Conservation (phyloP, 352 stramenopile genomes). For the Blastocystis sp. region DNA sequence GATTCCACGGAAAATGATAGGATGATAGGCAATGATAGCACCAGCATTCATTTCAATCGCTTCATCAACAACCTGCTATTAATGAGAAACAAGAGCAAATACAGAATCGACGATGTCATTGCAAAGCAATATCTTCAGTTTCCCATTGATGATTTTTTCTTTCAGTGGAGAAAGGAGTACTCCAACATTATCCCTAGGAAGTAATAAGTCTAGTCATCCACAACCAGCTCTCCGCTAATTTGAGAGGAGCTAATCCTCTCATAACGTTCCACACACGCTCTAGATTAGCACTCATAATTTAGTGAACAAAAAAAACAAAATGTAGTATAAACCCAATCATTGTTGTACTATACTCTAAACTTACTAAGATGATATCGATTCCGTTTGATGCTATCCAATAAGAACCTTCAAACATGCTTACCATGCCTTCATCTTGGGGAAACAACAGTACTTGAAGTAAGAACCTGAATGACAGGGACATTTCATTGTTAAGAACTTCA, state of each 20-base stretch:
- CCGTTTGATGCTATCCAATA: neutral
- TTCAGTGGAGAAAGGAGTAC: constrained; percentile 55
- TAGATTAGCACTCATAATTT: neutral
- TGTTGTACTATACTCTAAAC: neutral
- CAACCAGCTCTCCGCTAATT: constrained; percentile 65
- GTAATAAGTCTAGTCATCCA: neutral
- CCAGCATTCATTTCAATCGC: constrained; percentile 53
- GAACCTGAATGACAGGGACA: constrained; percentile 5
- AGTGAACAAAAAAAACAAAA: neutral
- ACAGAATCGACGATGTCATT: constrained; percentile 68
- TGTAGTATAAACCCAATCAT: no score
- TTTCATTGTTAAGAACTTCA: constrained; percentile 24
- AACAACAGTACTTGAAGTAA: constrained; percentile 49
- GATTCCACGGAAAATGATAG: constrained; percentile 68
- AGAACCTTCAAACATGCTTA: neutral
- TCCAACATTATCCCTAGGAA: constrained; percentile 68
- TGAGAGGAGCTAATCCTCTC: constrained; percentile 29
- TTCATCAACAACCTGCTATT: constrained; percentile 68
- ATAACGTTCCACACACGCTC: constrained; percentile 29
- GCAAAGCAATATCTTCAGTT: constrained; percentile 66
- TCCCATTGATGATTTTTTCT: constrained; percentile 1
- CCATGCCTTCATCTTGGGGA: constrained; percentile 45
- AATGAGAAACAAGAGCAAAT: neutral
- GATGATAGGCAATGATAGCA: constrained; percentile 70
- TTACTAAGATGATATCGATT: constrained; percentile 44